These are phyloP conservation scores for Lachnellula occidentalis DNA, from an alignment of 2,329 filamentous ascomycete species.

Conservation along the genomic window DNA sequence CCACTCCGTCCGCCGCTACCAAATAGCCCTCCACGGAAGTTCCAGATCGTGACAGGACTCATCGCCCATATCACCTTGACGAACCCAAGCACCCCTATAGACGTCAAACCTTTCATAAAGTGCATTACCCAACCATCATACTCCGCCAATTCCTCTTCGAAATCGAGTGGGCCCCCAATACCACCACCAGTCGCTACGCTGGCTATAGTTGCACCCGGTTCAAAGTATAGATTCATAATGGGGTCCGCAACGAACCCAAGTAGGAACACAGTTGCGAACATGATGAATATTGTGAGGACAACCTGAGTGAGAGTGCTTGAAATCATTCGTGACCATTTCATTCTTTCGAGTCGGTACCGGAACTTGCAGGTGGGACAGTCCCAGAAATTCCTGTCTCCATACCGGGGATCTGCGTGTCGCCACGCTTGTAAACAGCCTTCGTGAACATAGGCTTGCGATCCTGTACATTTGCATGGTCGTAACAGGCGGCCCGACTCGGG, in stretches of 20 bases:
- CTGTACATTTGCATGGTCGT: slow-evolving; percentile 89
- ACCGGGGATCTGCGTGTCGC: slow-evolving; percentile 66
- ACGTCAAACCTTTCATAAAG: slow-evolving; percentile 85
- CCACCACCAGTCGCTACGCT: slow-evolving; percentile 36
- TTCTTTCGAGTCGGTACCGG: slow-evolving; percentile 69
- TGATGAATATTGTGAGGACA: slow-evolving; percentile 63
- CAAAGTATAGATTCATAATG: slow-evolving; percentile 81
- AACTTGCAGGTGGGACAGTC: slow-evolving; percentile 85
- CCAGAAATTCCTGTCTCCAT: slow-evolving; percentile 67
- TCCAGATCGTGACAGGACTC: slow-evolving; percentile 72
- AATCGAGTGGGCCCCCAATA: slow-evolving; percentile 35
- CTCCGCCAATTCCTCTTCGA: slow-evolving; percentile 38
- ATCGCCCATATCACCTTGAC: slow-evolving; percentile 72
- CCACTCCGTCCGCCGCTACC: slow-evolving; percentile 46
- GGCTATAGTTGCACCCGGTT: slow-evolving; percentile 61
- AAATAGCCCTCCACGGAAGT: slow-evolving; percentile 56
- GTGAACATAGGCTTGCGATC: slow-evolving; percentile 89
- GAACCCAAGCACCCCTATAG: slow-evolving; percentile 79
- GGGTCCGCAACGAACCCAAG: slow-evolving; percentile 91
- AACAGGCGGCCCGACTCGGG: slow-evolving; percentile 71
- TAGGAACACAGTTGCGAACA: slow-evolving; percentile 68
- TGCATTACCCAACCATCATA: slow-evolving; percentile 69
- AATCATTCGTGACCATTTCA: slow-evolving; percentile 68
- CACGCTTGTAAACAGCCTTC: slow-evolving; percentile 82
- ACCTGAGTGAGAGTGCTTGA: slow-evolving; percentile 63